These are phyloP conservation scores for Acrodontium crateriforme DNA, from an alignment of 2,329 filamentous ascomycete genomes.

Conservation along the genomic window DNA sequence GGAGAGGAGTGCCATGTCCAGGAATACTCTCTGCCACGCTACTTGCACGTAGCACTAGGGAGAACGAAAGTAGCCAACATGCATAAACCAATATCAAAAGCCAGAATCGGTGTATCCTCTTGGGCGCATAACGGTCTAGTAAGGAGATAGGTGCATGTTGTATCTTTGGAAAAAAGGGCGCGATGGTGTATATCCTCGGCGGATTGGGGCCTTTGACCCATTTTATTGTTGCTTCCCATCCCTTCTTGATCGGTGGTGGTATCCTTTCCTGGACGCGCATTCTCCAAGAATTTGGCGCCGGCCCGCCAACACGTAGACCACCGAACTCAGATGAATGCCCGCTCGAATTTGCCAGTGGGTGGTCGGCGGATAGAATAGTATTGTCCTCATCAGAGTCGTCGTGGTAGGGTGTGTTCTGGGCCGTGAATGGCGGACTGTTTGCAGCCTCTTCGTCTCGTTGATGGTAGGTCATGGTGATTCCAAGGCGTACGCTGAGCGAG, in stretches of 20 bases:
- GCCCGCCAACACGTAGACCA: conserved; percentile 8
- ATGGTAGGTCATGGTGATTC: too few species aligned
- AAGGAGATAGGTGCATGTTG: conserved; percentile 54
- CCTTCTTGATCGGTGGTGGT: conserved; percentile 13
- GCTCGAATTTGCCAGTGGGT: conserved; percentile 8
- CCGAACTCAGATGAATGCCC: conserved; percentile 15
- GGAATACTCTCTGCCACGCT: conserved; percentile 46
- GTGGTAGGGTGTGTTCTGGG: conserved; percentile 14
- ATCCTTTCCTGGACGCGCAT: conserved; percentile 13
- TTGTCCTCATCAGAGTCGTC: conserved; percentile 20
- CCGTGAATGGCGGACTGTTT: conserved; percentile 5
- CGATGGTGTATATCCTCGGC: conserved; percentile 34
- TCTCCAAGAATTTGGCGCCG: conserved; percentile 9
- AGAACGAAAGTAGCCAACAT: conserved; percentile 57
- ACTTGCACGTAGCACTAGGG: conserved; percentile 52
- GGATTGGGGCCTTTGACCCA: conserved; percentile 38
- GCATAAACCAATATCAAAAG: conserved; percentile 48
- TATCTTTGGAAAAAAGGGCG: conserved; percentile 45
- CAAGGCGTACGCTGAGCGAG: too few species aligned
- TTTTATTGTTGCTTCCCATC: conserved; percentile 25
- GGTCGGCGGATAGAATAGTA: conserved; percentile 6
- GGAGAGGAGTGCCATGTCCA: conserved; percentile 51
- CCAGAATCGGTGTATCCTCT: conserved; percentile 42
- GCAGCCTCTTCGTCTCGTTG: conserved; percentile 7
- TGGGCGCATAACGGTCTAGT: conserved; percentile 49